Evolutionary conservation across 2,329 filamentous ascomycete species (phyloP), one percentile per base, ranked within the genome.

Genomic region (Diplodia scrobiculata): DNA sequence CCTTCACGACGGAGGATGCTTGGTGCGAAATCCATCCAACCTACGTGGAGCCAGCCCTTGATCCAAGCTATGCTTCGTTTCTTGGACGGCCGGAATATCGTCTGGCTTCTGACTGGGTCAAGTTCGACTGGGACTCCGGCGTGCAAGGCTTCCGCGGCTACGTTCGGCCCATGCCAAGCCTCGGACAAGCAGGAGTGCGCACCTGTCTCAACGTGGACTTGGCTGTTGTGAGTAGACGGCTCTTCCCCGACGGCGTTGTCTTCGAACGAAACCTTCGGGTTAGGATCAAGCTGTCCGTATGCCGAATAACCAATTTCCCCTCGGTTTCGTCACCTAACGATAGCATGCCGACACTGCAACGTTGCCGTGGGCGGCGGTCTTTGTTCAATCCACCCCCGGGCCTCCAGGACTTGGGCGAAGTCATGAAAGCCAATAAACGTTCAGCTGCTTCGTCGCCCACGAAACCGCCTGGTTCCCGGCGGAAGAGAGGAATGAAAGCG

Each of bases 261-360:
- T 76, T 75, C 63, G 71, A 78, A 62, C 71, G 72, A 14, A 70
- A 62, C 25, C 71, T 71, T 29, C 75, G 76, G 3, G 73, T 75
- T 66, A 68, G 10, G 10, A 69, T 77, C 51, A 70, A 70, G 25
- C 67, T 75, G 5, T 36, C 51, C 3, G 54, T 67, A 10, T 50
- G 29, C 36, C 27, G 48, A n/a, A 17, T 34, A 2, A 21, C 36
- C 5, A 9, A 6, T 11, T 11, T 55, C 13, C 19, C 48, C 47
- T 27, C 36, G 34, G 19, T 25, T 3, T 51, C 53, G 34, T 36
- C 52, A 10, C 9, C 36, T 13, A 25, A 25, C 21, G 21, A 25
- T 25, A 25, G 21, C 21, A 25, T 3, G 21, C 21, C 21, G 21
- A 25, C 21, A 25, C 21, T 25, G 21, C 21, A 25, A 25, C 21